Percentiles rank a stretch among this genome's conserved stretches.
Conservation (phyloP, 2,329 filamentous ascomycete species). For the Pezicula neosporulosa region DNA sequence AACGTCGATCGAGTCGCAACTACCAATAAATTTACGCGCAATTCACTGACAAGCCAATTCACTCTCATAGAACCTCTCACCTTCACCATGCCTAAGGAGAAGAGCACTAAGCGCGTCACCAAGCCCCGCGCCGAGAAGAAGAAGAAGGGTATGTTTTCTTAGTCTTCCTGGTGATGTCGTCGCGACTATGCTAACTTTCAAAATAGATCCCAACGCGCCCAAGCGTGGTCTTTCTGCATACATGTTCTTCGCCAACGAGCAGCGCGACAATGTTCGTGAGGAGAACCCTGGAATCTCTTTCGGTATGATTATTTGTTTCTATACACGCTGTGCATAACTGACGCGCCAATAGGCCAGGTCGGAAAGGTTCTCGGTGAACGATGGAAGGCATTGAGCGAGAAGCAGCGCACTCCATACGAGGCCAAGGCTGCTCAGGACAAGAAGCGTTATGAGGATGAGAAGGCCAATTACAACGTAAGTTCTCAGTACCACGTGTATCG, state of each 20-base stretch:
- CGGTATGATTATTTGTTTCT: constrained; percentile 53
- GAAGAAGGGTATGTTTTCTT: constrained; percentile 61
- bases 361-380: constrained; percentile 97
- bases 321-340: constrained; percentile 5
- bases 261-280: constrained; percentile 95
- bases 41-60: constrained; percentile 11
- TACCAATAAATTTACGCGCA: background rate
- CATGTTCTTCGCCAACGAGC: constrained; percentile 99
- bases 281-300: constrained; percentile 98
- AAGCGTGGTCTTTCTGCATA: constrained; percentile 99
- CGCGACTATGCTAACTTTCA: constrained; percentile 7
- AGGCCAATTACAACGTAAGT: constrained; percentile 86
- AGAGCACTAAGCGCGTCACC: constrained; percentile 56
- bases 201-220: constrained; percentile 88
- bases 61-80: constrained; percentile 4
- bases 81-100: constrained; percentile 65
- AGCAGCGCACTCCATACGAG: constrained; percentile 92
- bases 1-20: constrained; percentile 8
- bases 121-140: constrained; percentile 59
- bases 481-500: constrained; percentile 5
- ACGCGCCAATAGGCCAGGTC: constrained; percentile 67
- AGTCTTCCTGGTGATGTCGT: background rate
- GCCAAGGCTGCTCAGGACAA: constrained; percentile 96
- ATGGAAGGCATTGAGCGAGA: constrained; percentile 95
- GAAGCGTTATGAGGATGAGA: constrained; percentile 99